Conservation (phyloP, 2,329 filamentous ascomycete genomes). For the Paracoccidioides brasiliensis region DNA sequence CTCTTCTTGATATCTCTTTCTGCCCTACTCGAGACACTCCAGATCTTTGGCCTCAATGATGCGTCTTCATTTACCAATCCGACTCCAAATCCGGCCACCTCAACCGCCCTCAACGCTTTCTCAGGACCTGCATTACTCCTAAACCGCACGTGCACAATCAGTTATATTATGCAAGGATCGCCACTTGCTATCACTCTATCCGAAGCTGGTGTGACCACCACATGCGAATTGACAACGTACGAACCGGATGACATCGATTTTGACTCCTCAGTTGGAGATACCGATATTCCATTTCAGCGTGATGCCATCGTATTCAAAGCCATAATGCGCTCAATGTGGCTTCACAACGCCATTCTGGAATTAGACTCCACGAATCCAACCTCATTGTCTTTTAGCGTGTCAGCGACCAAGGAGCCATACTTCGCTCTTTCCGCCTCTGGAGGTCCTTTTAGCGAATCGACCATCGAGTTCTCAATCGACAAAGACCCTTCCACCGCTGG, state of each 20-base stretch:
- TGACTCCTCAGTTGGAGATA: conserved; percentile 16
- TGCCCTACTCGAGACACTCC: conserved; percentile 81
- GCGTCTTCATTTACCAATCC: conserved; percentile 28
- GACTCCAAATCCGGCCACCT: conserved; percentile 20
- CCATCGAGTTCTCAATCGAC: conserved; percentile 46
- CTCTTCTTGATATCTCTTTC: conserved; percentile 78
- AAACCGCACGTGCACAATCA: conserved; percentile 71
- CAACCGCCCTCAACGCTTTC: conserved; percentile 56
- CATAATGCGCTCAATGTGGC: conserved; percentile 60
- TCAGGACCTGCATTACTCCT: conserved; percentile 71
- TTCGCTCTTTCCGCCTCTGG: conserved; percentile 59
- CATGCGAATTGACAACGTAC: conserved; percentile 82
- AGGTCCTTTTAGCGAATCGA: conserved; percentile 45
- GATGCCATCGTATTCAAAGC: conserved; percentile 76
- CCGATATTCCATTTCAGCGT: conserved; percentile 68
- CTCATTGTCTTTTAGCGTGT: conserved; percentile 55
- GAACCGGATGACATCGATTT: conserved; percentile 58
- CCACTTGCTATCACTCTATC: conserved; percentile 76
- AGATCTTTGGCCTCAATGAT: conserved; percentile 77
- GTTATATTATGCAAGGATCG: conserved; percentile 60
- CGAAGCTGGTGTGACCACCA: conserved; percentile 76
- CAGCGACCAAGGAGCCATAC: conserved; percentile 48
- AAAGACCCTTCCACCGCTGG: conserved; percentile 18
- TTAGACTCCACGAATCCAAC: conserved; percentile 55
- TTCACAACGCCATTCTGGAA: conserved; percentile 40